phyloP scores from a whole-genome alignment of 306 rosid species.

The Cucurbita argyrosperma region DNA sequence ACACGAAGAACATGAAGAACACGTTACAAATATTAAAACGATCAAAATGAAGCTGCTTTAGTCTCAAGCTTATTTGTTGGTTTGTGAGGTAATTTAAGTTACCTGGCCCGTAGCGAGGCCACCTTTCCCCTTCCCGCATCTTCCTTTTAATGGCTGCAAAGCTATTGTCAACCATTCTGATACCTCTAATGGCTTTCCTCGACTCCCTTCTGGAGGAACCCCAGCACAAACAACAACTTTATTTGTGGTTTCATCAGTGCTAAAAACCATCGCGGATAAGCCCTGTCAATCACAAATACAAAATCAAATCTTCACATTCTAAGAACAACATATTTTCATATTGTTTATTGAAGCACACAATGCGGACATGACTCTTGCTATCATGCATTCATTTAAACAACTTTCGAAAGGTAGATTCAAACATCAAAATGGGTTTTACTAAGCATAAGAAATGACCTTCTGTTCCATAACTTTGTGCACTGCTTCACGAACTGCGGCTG shows the following conservation, averaged over 20 bases:
- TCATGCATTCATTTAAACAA: background rate
- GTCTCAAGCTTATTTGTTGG: background rate
- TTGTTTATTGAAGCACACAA: background rate
- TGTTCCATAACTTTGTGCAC: conserved; percentile 59
- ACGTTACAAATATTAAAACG: background rate
- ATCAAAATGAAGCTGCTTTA: background rate
- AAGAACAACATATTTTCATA: background rate
- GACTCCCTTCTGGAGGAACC: conserved; percentile 54
- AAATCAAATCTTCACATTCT: background rate
- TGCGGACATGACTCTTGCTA: background rate
- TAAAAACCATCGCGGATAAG: conserved; percentile 76
- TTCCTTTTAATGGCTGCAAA: conserved; percentile 72
- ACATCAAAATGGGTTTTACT: background rate
- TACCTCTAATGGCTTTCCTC: conserved; percentile 51
- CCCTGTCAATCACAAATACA: conserved; percentile 36
- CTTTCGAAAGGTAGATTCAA: background rate
- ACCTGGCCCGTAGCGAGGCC: conserved; percentile 99
- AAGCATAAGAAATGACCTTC: conserved; percentile 35
- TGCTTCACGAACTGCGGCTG: conserved; percentile 93
- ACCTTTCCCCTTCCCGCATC: conserved; percentile 84
- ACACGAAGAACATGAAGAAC: background rate
- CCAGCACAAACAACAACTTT: conserved; percentile 96
- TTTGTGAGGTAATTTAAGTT: background rate
- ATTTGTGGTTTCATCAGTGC: conserved; percentile 67
- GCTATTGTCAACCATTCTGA: conserved; percentile 78